Conservation (phyloP, 2,329 filamentous ascomycete species). For the Aspergillus fijiensis region DNA sequence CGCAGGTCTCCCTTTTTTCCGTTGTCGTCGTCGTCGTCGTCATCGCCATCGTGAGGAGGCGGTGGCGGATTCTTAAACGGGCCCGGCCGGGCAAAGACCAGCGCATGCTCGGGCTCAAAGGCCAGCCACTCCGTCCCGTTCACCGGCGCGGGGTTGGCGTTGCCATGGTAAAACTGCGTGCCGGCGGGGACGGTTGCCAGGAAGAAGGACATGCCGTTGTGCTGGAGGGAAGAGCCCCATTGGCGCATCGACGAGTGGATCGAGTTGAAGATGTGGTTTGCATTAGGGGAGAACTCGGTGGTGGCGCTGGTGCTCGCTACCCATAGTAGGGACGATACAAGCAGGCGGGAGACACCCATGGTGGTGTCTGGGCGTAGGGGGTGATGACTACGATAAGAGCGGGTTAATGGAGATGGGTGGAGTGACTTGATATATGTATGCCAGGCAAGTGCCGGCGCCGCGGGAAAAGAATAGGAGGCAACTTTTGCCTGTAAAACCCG, state of each 20-base stretch:
- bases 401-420: not conserved
- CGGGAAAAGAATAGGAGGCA: not conserved
- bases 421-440: not conserved
- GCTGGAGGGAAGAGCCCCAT: slow-evolving; percentile 70
- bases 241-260: slow-evolving; percentile 71
- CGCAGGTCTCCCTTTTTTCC: not conserved
- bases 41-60: slow-evolving; percentile 4
- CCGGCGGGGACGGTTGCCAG: slow-evolving; percentile 63
- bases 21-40: not conserved
- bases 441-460: not conserved
- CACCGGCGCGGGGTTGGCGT: slow-evolving; percentile 46
- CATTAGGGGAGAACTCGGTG: slow-evolving; percentile 43
- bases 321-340: not conserved
- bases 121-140: slow-evolving; percentile 67
- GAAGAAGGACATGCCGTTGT: slow-evolving; percentile 75
- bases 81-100: slow-evolving; percentile 55
- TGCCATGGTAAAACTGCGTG: slow-evolving; percentile 68
- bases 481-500: not conserved
- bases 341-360: not conserved
- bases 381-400: not conserved
- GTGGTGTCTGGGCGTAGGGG: not conserved
- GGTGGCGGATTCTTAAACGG: slow-evolving; percentile 12
- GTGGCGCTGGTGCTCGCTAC: not conserved
- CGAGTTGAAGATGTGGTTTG: slow-evolving; percentile 69
- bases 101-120: slow-evolving; percentile 73